Base-by-base conservation (phyloP, 2,329 filamentous ascomycete genomes). In the Akanthomyces dipterigenus region DNA sequence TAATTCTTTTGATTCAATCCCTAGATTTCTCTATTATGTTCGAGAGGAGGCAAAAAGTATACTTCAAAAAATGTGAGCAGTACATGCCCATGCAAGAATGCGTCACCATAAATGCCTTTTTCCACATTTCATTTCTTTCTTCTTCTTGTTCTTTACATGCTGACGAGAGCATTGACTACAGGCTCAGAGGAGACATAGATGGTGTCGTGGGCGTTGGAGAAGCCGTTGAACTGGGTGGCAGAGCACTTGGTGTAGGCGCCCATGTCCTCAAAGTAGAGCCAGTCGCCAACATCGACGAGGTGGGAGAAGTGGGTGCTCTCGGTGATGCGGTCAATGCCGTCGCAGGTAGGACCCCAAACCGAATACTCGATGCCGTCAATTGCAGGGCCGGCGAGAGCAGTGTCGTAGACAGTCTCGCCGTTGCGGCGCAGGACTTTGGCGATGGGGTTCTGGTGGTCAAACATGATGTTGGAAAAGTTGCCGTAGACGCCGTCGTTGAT, bases 401-500 rank as follows among this genome's bases (percentile, higher is more conserved):
- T 77, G 75, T 87, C 77, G 72, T 87, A 88, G 70, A 86, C 72
- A 64, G 83, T 82, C 63, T 79, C 77, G 64, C 81, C 75, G 63
- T 82, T 80, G 22, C 82, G 79, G 66, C 86, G 88, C 60, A 99
- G 81, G 62, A 98, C 84, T 76, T 89, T 90, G 61, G 93, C 91
- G 50, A 89, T 77, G 1, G 95, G 95, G 70, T 96, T 85, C 81
- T 99, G 95, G 76, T 98, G 95, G 72, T 98, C 95, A 74, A 97
- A 99, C 81, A 98, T 96, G 82, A 98, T 98, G 85, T 92, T 96
- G 67, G 91, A 96, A 73, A 99, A 98, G 79, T 98, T 98, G 70
- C 95, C 95, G 71, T 99, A 99, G 59, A 98, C 88, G 31, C 95
- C 95, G 68, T 99, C 95, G 73, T 99, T 99, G 73, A 98, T 80